phyloP scores from a whole-genome alignment of 1,284 basidiomycete species.

The Rhodofomes roseus region DNA sequence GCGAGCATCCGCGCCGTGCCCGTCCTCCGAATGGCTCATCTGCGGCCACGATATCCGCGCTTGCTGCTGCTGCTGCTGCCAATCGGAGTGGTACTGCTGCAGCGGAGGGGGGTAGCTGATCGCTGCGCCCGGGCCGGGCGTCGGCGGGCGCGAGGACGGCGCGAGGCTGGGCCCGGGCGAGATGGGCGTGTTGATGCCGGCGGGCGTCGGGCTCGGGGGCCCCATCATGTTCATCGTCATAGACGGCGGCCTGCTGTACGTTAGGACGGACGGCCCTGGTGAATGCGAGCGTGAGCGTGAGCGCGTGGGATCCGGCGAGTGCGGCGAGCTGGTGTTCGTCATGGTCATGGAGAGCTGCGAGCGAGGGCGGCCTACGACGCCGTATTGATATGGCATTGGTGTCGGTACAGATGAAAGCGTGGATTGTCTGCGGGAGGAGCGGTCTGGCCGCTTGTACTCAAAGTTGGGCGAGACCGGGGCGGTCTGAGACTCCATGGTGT shows the following conservation, averaged over 20 bases:
- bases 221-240: background rate
- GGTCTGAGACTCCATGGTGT: conserved; percentile 4
- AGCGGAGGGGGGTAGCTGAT: background rate
- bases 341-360: conserved; percentile 10
- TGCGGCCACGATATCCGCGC: conserved; percentile 15
- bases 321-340: conserved; percentile 1
- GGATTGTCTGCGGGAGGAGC: conserved; percentile 1
- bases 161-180: conserved; percentile 10
- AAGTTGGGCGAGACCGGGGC: conserved; percentile 3
- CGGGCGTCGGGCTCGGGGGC: background rate
- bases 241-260: conserved; percentile 6
- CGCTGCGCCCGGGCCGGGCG: conserved; percentile 8
- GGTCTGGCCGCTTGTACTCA: conserved; percentile 11
- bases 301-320: conserved; percentile 11
- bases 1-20: conserved; percentile 4
- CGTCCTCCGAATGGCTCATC: conserved; percentile 9
- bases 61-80: conserved; percentile 7
- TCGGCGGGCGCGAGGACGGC: conserved; percentile 13
- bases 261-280: conserved; percentile 2
- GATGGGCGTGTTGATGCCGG: conserved; percentile 3
- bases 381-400: conserved; percentile 27
- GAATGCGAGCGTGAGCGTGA: conserved; percentile 11
- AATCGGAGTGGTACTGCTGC: conserved; percentile 3
- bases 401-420: conserved; percentile 12
- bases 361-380: conserved; percentile 20